Conservation (phyloP, 768 basidiomycete species). For the Lentinula raphanica region DNA sequence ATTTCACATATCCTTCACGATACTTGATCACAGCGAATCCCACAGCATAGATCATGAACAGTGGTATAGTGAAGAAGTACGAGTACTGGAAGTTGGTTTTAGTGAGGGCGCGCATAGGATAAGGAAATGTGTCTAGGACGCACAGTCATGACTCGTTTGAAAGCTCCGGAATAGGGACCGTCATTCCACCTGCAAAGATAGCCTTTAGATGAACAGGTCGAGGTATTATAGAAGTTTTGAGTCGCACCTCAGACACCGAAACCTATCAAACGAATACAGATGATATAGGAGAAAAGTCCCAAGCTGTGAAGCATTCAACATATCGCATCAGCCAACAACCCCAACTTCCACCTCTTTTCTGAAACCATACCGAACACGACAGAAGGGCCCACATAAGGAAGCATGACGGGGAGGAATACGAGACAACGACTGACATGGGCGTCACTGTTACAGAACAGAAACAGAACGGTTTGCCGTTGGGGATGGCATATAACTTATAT, state of each 20-base stretch:
- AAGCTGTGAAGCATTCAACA: conserved; percentile 38
- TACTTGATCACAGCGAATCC: conserved; percentile 75
- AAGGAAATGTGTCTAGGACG: conserved; percentile 13
- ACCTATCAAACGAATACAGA: conserved; percentile 76
- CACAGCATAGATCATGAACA: conserved; percentile 50
- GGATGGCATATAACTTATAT: too few species aligned
- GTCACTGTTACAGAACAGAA: too few species aligned
- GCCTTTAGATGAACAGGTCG: neutral
- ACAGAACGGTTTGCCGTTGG: too few species aligned
- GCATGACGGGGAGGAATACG: conserved; percentile 55
- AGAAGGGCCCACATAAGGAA: conserved; percentile 62
- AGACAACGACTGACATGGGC: conserved; percentile 40
- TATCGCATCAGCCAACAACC: neutral
- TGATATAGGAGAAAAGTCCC: conserved; percentile 63
- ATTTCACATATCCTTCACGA: conserved; percentile 49
- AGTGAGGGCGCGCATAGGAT: neutral
- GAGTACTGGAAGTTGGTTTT: conserved; percentile 49
- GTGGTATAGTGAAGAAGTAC: conserved; percentile 59
- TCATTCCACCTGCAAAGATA: conserved; percentile 65
- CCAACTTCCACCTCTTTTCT: too few species aligned
- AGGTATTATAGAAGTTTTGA: neutral
- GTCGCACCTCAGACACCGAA: conserved; percentile 62
- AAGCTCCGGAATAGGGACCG: conserved; percentile 60
- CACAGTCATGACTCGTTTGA: conserved; percentile 85
- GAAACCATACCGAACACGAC: conserved; percentile 35